Evolutionary conservation across 352 stramenopile species (phyloP), one percentile per base, ranked within the genome.

Genomic region (Pythium biforme): DNA sequence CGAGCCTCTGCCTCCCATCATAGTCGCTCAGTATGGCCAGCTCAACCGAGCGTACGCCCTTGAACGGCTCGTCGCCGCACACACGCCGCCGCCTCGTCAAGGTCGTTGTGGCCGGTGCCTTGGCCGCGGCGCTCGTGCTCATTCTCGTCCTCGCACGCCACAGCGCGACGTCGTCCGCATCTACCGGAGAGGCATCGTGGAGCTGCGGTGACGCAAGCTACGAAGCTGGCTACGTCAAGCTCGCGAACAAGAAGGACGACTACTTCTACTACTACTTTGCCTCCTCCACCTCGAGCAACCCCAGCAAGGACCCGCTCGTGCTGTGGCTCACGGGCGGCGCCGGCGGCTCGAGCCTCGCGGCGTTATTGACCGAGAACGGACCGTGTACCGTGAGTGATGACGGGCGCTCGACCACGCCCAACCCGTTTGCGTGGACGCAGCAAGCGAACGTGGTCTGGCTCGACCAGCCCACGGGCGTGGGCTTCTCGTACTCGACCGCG

Each of bases 251-350:
- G 62, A 66, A 76, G 31, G 75, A 86, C 49, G 69, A 77, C 31
- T 10, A 46, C 29, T 63, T 87, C 57, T 89, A 83, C 69, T 90
- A 87, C 50, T 90, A 89, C 64, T 85, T 75, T 51, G 70, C 83
- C 15, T 68, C 86, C 59, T 86, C 81, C 7, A 58, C 63, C 25
- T 69, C 51, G 3, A 14, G 3, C 10, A 46, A 72, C 7, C 58
- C 75, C 2, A 50, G 17, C 8, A 77, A 62, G 19, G 81, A 83
- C 17, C 77, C 81, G 26, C 59, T 90, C 2, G 57, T 89, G 22
- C 20, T 90, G 17, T 90, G 81, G 81, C 71, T 90, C 37, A 79
- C 76, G 8, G 78, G 81, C 5, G 81, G 78, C 2, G 76, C 81
- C 7, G 81, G 78, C 0, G 52, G 20, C 15, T 72, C 66, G 14